Conservation (phyloP, 371 early-diverging fungal genomes). For the Astathelohania contejeani region DNA sequence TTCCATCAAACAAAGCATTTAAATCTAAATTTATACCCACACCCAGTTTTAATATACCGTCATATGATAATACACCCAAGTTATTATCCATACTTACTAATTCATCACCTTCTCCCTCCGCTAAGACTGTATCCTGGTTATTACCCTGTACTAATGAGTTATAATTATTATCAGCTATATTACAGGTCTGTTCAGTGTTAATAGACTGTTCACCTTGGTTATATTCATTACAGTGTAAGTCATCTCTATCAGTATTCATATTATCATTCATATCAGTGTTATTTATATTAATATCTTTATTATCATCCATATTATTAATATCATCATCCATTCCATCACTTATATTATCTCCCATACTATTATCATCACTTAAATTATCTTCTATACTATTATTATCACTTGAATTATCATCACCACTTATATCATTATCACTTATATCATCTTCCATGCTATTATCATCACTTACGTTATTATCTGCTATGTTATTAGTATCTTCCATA, state of each 20-base stretch:
- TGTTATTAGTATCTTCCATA: slow-evolving; percentile 24
- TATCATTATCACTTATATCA: slow-evolving; percentile 1
- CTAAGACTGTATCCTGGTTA: neutral
- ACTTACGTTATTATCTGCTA: slow-evolving; percentile 4
- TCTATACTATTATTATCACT: neutral
- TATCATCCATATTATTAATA: slow-evolving; percentile 6
- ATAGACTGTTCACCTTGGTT: neutral
- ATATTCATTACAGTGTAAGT: neutral
- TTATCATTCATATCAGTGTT: neutral
- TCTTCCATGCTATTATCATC: slow-evolving; percentile 14
- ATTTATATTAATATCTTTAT: neutral
- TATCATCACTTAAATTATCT: slow-evolving; percentile 3
- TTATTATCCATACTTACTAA: neutral
- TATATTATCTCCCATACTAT: neutral
- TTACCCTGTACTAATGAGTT: neutral
- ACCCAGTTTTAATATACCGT: too few species aligned
- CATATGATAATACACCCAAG: too few species aligned
- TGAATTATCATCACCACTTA: neutral
- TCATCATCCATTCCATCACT: neutral
- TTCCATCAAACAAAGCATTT: neutral
- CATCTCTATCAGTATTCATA: neutral
- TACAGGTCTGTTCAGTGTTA: neutral
- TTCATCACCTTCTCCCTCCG: neutral
- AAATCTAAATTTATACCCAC: neutral
- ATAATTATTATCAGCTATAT: neutral